Percentiles rank a stretch among this genome's conserved stretches.
These are phyloP conservation scores for Phlebiopsis flavidoalba DNA, from an alignment of 768 basidiomycete genomes.

Conservation along the genomic window DNA sequence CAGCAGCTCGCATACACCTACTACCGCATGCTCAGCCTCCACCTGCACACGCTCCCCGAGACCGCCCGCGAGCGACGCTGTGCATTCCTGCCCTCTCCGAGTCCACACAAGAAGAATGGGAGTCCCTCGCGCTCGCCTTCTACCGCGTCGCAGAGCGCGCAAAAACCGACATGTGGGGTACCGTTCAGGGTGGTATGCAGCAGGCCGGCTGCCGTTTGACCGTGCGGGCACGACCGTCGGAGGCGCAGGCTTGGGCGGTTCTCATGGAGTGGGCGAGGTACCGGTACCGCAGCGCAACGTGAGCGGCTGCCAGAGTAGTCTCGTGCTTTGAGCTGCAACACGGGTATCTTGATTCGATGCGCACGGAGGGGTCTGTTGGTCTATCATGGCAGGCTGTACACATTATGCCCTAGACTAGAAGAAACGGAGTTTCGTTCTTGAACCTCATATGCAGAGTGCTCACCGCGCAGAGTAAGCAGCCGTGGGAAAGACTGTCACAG, in stretches of 20 bases:
- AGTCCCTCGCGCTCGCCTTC: constrained; percentile 1
- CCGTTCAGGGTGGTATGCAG: constrained; percentile 22
- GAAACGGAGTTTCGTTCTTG: no score
- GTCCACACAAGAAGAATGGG: constrained; percentile 10
- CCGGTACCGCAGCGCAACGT: constrained; percentile 2
- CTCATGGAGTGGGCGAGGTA: constrained; percentile 15
- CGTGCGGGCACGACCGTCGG: constrained; percentile 17
- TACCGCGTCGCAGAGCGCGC: constrained; percentile 11
- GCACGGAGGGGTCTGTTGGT: no score
- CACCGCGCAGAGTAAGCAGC: no score
- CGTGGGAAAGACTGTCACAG: no score
- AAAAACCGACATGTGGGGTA: constrained; percentile 20
- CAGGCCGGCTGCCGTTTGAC: constrained; percentile 18
- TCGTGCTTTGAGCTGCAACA: no score
- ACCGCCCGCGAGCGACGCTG: neutral
- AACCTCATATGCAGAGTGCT: no score
- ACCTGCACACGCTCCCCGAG: neutral
- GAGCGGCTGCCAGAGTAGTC: no score
- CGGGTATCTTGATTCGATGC: no score
- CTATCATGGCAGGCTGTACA: no score
- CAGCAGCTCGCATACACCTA: constrained; percentile 23
- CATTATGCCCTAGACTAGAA: no score
- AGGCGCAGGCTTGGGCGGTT: constrained; percentile 18
- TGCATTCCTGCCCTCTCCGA: neutral
- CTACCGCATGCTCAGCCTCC: constrained; percentile 16